Percentiles rank a stretch among this genome's conserved stretches.
Conservation (phyloP, 495 filamentous ascomycete genomes). For the Neurospora sp. region DNA sequence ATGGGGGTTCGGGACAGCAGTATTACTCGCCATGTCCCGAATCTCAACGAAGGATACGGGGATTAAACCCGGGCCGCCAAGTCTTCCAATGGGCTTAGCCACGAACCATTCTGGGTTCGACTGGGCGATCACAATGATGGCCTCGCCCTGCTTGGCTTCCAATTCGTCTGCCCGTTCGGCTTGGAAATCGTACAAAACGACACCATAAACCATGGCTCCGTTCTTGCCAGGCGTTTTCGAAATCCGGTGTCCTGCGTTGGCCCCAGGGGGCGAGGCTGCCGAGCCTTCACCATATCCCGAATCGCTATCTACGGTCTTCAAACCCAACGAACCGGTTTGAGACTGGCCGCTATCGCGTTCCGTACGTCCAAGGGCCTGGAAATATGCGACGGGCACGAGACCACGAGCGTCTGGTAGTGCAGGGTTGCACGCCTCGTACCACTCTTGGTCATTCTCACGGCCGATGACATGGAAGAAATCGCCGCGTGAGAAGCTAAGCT, state of each 20-base stretch:
- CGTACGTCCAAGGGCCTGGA: constrained; percentile 82
- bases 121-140: constrained; percentile 96
- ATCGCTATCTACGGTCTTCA: constrained; percentile 51
- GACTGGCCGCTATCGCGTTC: constrained; percentile 81
- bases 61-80: constrained; percentile 90
- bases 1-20: constrained; percentile 69
- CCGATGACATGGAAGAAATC: constrained; percentile 99
- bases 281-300: constrained; percentile 68
- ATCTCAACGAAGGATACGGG: constrained; percentile 97
- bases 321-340: constrained; percentile 36
- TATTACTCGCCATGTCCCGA: constrained; percentile 80
- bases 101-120: constrained; percentile 99
- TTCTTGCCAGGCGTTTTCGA: constrained; percentile 50
- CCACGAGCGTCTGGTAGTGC: constrained; percentile 78
- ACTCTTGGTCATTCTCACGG: constrained; percentile 85
- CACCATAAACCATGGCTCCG: constrained; percentile 88
- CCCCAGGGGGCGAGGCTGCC: constrained; percentile 23
- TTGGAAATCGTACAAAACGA: constrained; percentile 95
- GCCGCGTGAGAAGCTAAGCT: constrained; percentile 83
- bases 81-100: constrained; percentile 90
- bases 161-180: constrained; percentile 92
- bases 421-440: constrained; percentile 99
- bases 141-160: constrained; percentile 88
- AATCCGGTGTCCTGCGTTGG: constrained; percentile 29
- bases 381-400: constrained; percentile 86